Evolutionary conservation across 257 asterid species (phyloP), one percentile per base, ranked within the genome.

Genomic region (Thymus quinquecostatus): DNA sequence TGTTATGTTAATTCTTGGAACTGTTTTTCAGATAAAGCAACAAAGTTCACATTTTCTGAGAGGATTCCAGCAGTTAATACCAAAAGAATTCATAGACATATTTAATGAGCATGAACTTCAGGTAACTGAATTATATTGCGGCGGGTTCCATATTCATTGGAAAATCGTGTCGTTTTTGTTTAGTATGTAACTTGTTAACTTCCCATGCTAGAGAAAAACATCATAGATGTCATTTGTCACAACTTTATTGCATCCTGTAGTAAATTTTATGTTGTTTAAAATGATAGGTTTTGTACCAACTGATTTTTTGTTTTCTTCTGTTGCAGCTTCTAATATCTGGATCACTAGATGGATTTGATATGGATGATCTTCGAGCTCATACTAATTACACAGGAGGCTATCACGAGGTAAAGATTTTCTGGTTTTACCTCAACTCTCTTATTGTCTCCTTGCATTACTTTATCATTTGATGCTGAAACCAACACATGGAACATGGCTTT

Each of bases 81-180:
- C 87, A 77, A 89, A 84, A 82, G 96, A 87, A 27, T 91, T 92
- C 97, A 92, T 95, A 58, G 99, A 87, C 86, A 92, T 95, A 94
- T 95, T 95, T 78, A 95, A 95, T 70, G 98, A 92, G 75, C 98
- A 95, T 75, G 98, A 95, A 83, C 91, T 95, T 81, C 99, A 91
- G 99, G 99, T 94, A 82, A 51, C 62, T 48, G 58, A 44, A 32
- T 43, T 68, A 11, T 72, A 8, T 56, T 62, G 54, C 21, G 1
- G 21, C 21, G 21, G 21, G 21, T 21, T 21, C 21, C 21, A 21
- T 21, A 21, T 21, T 21, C 21, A 21, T 21, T 13, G 14, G 63
- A 44, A 48, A 62, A 40, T 43, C 11, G 47, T 70, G 14, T 43
- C 58, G 53, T 12, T 50, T 67, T 47, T 40, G 32, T 59, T 60